Base-by-base conservation (phyloP, 2,329 filamentous ascomycete genomes). In the Aspergillus hortae region DNA sequence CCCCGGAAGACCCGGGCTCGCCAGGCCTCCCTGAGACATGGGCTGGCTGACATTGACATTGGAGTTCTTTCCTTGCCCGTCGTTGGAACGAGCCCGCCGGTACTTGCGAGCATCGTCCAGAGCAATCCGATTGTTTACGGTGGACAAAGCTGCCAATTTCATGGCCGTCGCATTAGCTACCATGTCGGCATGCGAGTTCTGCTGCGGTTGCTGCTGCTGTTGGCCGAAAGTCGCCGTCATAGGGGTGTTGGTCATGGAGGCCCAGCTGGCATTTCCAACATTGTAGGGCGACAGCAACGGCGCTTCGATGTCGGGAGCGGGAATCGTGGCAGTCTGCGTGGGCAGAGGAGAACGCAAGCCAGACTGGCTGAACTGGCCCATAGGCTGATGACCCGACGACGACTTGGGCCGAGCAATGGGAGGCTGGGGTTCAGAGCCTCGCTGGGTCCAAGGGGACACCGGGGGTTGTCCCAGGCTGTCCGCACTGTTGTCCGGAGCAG, bases 161-260 rank as follows among this genome's bases (percentile, higher is more conserved):
- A 99, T 99, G 19, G 94, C 94, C 14, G 94, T 97, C 23, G 94
- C 94, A 68, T 97, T 99, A 53, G 94, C 94, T 52, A 99, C 88
- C 92, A 97, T 97, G 66, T 99, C 94, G 14, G 91, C 92, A 70
- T 96, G 92, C 51, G 82, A 86, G 56, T 77, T 78, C 32, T 60
- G 58, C 40, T 63, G 55, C 15, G 58, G 63, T 46, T 58, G 61
- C 44, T 67, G 64, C 61, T 78, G 79, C 55, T 80, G 74, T 27
- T 72, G 71, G 57, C 81, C 87, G 72, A 97, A 99, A 60, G 86
- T 92, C 38, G 90, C 77, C 4, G 92, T 89, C 88, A 97, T 95
- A 2, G 94, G 94, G 2, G 94, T 99, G 75, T 96, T 97, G 58
- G 95, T 87, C 89, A 96, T 95, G 7, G 94, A 97, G 21, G 94